Base-by-base conservation (phyloP, 164 flowering plant species). In the Aristolochia fimbriata region DNA sequence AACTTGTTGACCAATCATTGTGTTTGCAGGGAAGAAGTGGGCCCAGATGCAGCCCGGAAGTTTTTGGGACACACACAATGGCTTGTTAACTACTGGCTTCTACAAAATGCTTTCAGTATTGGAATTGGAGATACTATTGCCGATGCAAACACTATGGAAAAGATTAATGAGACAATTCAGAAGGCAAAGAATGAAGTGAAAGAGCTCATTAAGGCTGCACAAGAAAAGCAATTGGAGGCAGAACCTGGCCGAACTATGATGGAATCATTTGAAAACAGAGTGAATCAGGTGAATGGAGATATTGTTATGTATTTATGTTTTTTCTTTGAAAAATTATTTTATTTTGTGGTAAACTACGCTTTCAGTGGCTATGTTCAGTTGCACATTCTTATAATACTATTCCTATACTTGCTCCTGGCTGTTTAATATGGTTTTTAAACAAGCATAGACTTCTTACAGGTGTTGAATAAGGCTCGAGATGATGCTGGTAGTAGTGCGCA, bases 401-500 rank as follows among this genome's bases (percentile, higher is more conserved):
- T 27, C 8, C 51, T 3, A 4, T 19, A 6, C 22, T 55, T 55
- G n/a, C 58, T 15, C 11, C 15, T 31, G 11, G 10, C 25, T 17
- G 16, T 41, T 51, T 49, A 19, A 25, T 24, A 27, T 63, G 24
- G 27, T 4, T 30, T 51, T 14, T 55, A n/a, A 43, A 49, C 13
- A 19, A 24, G 27, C 7, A 17, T 55, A 54, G 41, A 15, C 24
- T 15, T 10, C 48, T 55, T 67, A 30, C 65, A 93, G 99, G 91
- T 85, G 57, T 74, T 94, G 82, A 94, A 94, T 71, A 91, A 78
- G 75, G 99, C 97, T 69, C 96, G 99, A 81, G 99, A 94, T 81
- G 99, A 94, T 77, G 99, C 99, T 70, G 99, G 99, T 62, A 94
- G 86, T 68, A 91, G 97, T 85, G 99, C 99, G 12, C 88, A 94